Evolutionary conservation across 139 green algal species (phyloP).

Genomic region (Picochlorum costavermella): DNA sequence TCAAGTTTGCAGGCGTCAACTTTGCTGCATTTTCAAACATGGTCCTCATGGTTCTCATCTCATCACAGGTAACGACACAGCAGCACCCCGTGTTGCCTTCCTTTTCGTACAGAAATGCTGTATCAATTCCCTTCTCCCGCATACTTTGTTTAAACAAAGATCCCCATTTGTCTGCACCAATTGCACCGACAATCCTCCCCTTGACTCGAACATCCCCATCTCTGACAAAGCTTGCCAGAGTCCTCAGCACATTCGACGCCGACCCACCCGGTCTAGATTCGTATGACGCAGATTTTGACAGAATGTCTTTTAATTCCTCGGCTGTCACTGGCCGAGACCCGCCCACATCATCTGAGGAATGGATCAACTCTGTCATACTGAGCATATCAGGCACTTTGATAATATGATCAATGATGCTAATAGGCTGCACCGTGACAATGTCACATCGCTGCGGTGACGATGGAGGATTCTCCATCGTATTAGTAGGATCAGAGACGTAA

Average conservation of each 20-base stretch:
- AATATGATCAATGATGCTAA: constrained; percentile 33
- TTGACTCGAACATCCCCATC: constrained; percentile 21
- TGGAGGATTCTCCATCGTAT: no score
- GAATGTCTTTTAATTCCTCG: constrained; percentile 28
- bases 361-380: background rate
- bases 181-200: constrained; percentile 15
- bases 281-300: constrained; percentile 38
- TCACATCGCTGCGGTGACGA: no score
- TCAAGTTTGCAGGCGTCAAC: background rate
- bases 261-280: constrained; percentile 42
- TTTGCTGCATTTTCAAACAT: constrained; percentile 26
- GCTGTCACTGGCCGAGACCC: constrained; percentile 25
- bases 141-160: constrained; percentile 39
- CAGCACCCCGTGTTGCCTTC: constrained; percentile 35
- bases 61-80: constrained; percentile 43
- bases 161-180: constrained; percentile 39
- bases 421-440: constrained; percentile 15
- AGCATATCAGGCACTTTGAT: background rate
- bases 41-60: constrained; percentile 51
- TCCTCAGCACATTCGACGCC: constrained; percentile 29
- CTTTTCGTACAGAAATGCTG: constrained; percentile 16
- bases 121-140: constrained; percentile 33
- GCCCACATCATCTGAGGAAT: constrained; percentile 24
- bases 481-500: no score
- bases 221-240: constrained; percentile 8